A percentile compares a stretch with the other conserved stretches of the same genome.
Evolutionary conservation across 2,329 filamentous ascomycete species (phyloP).

Genomic region (Tolypocladium ovalisporum): DNA sequence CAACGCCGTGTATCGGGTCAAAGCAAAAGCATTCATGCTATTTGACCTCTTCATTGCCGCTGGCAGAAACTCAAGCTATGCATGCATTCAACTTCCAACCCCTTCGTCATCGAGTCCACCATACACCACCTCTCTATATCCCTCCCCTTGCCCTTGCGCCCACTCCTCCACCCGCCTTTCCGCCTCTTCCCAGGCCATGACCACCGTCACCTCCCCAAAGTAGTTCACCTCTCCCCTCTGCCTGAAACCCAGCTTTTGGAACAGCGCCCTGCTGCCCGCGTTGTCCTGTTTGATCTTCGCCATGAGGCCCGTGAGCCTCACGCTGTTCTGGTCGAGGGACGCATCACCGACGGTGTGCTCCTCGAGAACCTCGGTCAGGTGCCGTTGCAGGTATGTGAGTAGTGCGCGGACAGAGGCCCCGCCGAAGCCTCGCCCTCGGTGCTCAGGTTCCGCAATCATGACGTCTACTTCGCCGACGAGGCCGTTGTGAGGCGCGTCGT

Average conservation of each 20-base stretch:
- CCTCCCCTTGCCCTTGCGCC: conserved; percentile 8
- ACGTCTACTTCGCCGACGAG: conserved; percentile 68
- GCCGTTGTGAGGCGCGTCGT: conserved; percentile 16
- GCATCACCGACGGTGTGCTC: conserved; percentile 24
- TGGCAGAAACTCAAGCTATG: neutral
- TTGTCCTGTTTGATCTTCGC: conserved; percentile 51
- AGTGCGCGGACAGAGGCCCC: conserved; percentile 55
- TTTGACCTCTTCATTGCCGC: neutral
- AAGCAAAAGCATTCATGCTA: no score
- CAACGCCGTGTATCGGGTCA: no score
- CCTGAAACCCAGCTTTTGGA: conserved; percentile 38
- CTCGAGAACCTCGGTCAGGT: conserved; percentile 41
- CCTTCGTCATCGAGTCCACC: neutral
- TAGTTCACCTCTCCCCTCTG: conserved; percentile 44
- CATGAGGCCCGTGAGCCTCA: conserved; percentile 28
- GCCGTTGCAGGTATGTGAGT: conserved; percentile 52
- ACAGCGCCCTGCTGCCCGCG: conserved; percentile 36
- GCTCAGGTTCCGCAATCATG: conserved; percentile 59
- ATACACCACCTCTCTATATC: conserved; percentile 14
- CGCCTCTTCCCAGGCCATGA: conserved; percentile 22
- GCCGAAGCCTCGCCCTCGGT: conserved; percentile 55
- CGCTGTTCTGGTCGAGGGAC: neutral
- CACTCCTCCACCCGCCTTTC: conserved; percentile 11
- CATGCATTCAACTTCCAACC: neutral
- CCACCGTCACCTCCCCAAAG: conserved; percentile 48